Evolutionary conservation across 2,329 filamentous ascomycete species (phyloP), one percentile per base, ranked within the genome.

Genomic region (Phyllosticta citriasiana): DNA sequence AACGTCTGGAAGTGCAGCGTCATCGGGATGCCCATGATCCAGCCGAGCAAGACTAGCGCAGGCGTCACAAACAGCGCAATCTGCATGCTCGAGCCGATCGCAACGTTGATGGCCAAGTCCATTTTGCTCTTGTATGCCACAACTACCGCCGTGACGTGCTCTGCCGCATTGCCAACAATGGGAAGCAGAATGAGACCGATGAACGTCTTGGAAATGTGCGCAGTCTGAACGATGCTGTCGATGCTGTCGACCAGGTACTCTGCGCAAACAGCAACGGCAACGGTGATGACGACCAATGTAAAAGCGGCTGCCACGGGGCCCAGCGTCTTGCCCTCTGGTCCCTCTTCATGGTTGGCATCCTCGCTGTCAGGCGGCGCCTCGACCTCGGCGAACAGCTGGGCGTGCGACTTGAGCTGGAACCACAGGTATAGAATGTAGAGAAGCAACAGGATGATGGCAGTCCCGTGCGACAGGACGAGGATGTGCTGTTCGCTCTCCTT

Each of bases 1-100:
- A 95, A 96, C 56, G 91, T 81, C 63, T 90, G 90, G 73, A 95
- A 95, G 77, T 93, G 91, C 35, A 95, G 80, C 27, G 87, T 79
- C 80, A 82, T 82, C 55, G 76, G 73, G 65, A 79, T 68, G 24
- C 74, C 76, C 62, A 83, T 78, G 67, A 78, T 77, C 80, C 80
- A 83, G 57, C 81, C 81, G 9, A 82, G 75, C 52, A 83, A 78
- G 61, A 83, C 80, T 57, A 83, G 71, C 72, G 82, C 81, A 5
- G 81, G 81, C 2, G 81, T 83, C 53, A 82, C 81, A 65, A 84
- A 81, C 25, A 84, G 76, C 3, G 81, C 80, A 61, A 84, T 84
- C 64, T 83, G 80, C 72, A 83, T 75, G 59, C 75, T 79, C 68
- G 75, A 78, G 62, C 80, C 81, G 57, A 82, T 79, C 19, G 80